Evolutionary conservation across 139 green algal genomes (phyloP).

Genomic region (Chlorokybus atmophyticus): DNA sequence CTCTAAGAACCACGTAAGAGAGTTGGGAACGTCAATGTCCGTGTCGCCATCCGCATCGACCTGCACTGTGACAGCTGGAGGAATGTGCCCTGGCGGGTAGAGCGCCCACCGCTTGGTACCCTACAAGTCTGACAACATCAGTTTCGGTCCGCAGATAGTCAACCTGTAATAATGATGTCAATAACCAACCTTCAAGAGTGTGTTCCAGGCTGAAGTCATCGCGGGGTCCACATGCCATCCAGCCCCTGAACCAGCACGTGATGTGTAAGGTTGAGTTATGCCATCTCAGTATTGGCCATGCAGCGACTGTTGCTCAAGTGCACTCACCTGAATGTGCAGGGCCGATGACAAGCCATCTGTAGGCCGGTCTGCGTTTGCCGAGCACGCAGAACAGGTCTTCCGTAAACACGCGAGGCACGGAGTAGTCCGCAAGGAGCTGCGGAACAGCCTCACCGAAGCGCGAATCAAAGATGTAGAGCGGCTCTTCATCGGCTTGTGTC

Average conservation of each 20-base stretch:
- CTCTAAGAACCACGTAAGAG: constrained; percentile 1
- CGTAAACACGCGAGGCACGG: constrained; percentile 12
- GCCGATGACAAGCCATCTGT: constrained; percentile 23
- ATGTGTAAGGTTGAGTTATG: too few species aligned
- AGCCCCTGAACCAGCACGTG: too few species aligned
- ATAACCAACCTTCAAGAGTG: constrained; percentile 15
- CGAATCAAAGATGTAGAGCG: constrained; percentile 25
- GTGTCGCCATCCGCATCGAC: background rate
- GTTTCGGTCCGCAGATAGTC: too few species aligned
- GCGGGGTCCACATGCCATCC: constrained; percentile 25
- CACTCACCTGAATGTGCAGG: constrained; percentile 14
- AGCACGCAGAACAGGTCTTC: constrained; percentile 16
- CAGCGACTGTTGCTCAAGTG: too few species aligned
- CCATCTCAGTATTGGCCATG: too few species aligned
- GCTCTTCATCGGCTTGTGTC: constrained; percentile 19
- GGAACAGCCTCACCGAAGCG: constrained; percentile 17
- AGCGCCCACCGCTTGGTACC: constrained; percentile 15
- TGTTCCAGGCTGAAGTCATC: constrained; percentile 28
- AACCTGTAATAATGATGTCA: too few species aligned
- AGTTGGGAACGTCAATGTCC: background rate
- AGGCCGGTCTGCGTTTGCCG: constrained; percentile 3
- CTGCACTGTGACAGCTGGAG: constrained; percentile 4
- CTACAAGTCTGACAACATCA: too few species aligned
- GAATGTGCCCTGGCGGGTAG: constrained; percentile 21
- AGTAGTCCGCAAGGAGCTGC: constrained; percentile 14